These are phyloP conservation scores for Saccharomycopsis fodiens DNA, from an alignment of 805 yeast genomes.

Conservation along the genomic window DNA sequence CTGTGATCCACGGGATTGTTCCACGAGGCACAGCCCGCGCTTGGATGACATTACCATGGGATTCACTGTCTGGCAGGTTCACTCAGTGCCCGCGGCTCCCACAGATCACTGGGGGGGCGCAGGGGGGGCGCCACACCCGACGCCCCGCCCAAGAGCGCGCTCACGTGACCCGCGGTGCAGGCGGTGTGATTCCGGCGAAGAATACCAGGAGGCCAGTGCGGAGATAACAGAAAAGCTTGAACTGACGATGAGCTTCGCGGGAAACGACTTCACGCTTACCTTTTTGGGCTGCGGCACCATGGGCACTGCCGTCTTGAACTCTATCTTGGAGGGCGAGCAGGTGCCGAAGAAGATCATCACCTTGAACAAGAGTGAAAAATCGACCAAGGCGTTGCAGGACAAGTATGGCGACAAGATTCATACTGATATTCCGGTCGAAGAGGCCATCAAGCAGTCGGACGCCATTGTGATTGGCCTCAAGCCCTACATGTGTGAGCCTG, in stretches of 20 bases:
- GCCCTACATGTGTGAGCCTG: conserved; percentile 67
- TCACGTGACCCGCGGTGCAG: no score
- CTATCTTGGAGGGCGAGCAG: conserved; percentile 45
- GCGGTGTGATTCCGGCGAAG: no score
- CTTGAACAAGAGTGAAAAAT: conserved; percentile 55
- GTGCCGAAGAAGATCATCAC: conserved; percentile 70
- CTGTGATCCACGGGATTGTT: no score
- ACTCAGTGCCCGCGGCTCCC: no score
- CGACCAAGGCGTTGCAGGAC: conserved; percentile 41
- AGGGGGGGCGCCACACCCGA: no score
- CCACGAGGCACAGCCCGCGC: no score
- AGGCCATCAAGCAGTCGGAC: conserved; percentile 57
- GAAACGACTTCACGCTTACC: conserved; percentile 47
- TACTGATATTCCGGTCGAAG: conserved; percentile 39
- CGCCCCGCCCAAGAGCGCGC: no score
- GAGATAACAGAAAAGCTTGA: no score
- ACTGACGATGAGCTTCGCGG: conserved; percentile 13
- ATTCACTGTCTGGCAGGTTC: no score
- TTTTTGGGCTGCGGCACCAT: conserved; percentile 91
- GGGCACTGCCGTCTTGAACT: conserved; percentile 88
- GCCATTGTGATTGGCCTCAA: conserved; percentile 80
- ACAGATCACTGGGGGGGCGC: no score
- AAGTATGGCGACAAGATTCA: conserved; percentile 45
- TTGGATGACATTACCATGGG: no score
- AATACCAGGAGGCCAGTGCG: no score